Percentiles rank a stretch among this genome's conserved stretches.
phyloP scores from a whole-genome alignment of 2,329 filamentous ascomycete genomes.

The Penicillium sp. region DNA sequence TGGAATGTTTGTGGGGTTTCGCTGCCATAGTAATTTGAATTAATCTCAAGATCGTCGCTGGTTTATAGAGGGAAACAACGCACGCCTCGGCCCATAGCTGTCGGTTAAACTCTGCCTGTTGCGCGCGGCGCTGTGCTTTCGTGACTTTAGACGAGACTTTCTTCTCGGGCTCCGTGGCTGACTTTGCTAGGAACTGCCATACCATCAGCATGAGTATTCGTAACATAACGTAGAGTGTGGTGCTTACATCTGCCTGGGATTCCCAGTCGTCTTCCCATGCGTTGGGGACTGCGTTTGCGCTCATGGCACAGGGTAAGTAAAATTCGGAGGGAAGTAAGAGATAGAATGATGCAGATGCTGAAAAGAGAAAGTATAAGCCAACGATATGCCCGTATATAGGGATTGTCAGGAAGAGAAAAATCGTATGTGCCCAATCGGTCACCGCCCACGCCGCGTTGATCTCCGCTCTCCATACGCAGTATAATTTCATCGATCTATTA shows the following conservation, averaged over 20 bases:
- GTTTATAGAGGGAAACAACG: conserved; percentile 2
- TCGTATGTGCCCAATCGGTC: conserved; percentile 15
- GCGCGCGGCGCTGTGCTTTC: conserved; percentile 70
- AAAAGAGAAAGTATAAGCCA: conserved; percentile 1
- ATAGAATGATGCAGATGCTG: not conserved
- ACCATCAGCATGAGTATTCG: conserved; percentile 3
- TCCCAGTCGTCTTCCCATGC: conserved; percentile 96
- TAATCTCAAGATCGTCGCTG: not conserved
- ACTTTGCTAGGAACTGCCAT: conserved; percentile 37
- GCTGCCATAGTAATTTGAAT: conserved; percentile 40
- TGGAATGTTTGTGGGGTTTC: conserved; percentile 70
- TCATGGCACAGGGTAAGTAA: conserved; percentile 28
- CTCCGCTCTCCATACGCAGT: conserved; percentile 13
- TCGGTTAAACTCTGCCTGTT: conserved; percentile 77
- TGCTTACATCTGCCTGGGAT: conserved; percentile 61
- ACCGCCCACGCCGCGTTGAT: conserved; percentile 18
- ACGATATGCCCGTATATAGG: conserved; percentile 14
- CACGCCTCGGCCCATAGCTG: conserved; percentile 88
- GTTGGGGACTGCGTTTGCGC: conserved; percentile 56
- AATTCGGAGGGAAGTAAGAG: not conserved
- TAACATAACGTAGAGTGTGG: not conserved
- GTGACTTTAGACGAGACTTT: conserved; percentile 53
- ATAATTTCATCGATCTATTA: not conserved
- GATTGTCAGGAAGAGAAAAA: conserved; percentile 19
- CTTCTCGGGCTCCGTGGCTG: conserved; percentile 41